A percentile compares a stretch with the other conserved stretches of the same genome.
Conservation (phyloP, 2,329 filamentous ascomycete genomes). For the Ceratocystis cubensis region DNA sequence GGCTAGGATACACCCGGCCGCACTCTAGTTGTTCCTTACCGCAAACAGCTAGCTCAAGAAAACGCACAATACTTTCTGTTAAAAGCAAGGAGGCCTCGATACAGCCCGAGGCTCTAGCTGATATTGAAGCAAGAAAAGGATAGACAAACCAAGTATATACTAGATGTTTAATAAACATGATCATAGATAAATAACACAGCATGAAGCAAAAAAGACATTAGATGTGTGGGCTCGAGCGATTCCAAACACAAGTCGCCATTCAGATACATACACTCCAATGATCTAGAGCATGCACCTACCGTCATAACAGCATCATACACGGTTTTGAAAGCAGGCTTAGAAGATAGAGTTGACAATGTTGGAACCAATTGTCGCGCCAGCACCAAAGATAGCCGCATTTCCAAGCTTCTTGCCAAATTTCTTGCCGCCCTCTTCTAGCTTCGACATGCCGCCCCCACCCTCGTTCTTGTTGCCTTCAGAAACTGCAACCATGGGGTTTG, state of each 20-base stretch:
- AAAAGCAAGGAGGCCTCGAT: too few relatives aligned
- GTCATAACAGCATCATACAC: too few relatives aligned
- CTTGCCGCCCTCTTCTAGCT: constrained; percentile 67
- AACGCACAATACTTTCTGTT: too few relatives aligned
- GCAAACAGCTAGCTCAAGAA: too few relatives aligned
- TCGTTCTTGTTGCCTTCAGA: constrained; percentile 42
- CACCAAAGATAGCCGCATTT: constrained; percentile 74
- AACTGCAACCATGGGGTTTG: constrained; percentile 64
- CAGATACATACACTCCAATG: background rate
- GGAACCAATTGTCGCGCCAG: constrained; percentile 77
- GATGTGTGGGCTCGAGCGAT: background rate
- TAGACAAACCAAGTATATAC: background rate
- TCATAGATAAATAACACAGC: background rate
- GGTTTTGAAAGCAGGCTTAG: constrained; percentile 32
- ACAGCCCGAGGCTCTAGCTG: background rate
- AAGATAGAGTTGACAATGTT: constrained; percentile 89
- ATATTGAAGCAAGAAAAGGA: background rate
- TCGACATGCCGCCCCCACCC: constrained; percentile 28
- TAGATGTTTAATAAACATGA: background rate
- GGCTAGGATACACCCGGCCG: too few relatives aligned
- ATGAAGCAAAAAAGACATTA: background rate
- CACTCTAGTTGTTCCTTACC: too few relatives aligned
- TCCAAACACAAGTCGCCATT: background rate
- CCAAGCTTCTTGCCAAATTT: constrained; percentile 90
- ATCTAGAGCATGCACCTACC: background rate